A percentile compares a stretch with the other conserved stretches of the same genome.
phyloP scores from a whole-genome alignment of 345 rosid species.

The Brassica cretica region DNA sequence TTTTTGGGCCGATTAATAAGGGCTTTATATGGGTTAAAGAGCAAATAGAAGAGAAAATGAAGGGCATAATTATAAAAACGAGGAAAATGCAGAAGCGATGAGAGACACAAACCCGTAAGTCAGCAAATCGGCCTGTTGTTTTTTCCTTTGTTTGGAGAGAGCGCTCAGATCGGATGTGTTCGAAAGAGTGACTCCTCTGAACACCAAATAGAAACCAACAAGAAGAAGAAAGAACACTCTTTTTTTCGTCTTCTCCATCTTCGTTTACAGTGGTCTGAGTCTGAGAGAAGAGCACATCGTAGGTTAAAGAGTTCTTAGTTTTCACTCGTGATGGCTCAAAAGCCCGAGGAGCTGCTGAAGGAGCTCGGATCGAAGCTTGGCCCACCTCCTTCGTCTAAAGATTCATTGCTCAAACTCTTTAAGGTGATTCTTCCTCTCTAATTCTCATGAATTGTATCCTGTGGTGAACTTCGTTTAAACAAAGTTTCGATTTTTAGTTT shows the following conservation, averaged over 20 bases:
- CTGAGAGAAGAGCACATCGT: slow-evolving; percentile 12
- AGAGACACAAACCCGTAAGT: slow-evolving; percentile 40
- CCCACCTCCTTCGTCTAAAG: slow-evolving; percentile 67
- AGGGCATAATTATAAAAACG: slow-evolving; percentile 25
- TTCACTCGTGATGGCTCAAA: slow-evolving; percentile 55
- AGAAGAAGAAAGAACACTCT: not conserved
- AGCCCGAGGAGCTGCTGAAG: slow-evolving; percentile 62
- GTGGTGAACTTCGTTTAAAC: not conserved
- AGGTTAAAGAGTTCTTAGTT: not conserved
- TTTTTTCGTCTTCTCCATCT: not conserved
- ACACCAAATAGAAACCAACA: slow-evolving; percentile 1
- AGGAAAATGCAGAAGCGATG: slow-evolving; percentile 29
- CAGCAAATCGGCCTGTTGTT: slow-evolving; percentile 41
- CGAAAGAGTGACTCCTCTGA: slow-evolving; percentile 27
- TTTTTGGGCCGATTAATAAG: not conserved
- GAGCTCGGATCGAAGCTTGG: slow-evolving; percentile 93
- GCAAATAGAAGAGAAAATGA: slow-evolving; percentile 10
- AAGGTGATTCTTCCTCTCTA: slow-evolving; percentile 48
- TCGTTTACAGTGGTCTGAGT: slow-evolving; percentile 17
- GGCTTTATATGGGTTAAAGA: not conserved
- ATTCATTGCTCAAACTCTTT: slow-evolving; percentile 75
- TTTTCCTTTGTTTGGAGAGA: slow-evolving; percentile 14
- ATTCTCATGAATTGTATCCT: slow-evolving; percentile 15
- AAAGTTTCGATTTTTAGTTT: slow-evolving; percentile 19
- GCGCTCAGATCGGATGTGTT: slow-evolving; percentile 45